phyloP scores from a whole-genome alignment of 345 rosid species.

The Linum trigynum region DNA sequence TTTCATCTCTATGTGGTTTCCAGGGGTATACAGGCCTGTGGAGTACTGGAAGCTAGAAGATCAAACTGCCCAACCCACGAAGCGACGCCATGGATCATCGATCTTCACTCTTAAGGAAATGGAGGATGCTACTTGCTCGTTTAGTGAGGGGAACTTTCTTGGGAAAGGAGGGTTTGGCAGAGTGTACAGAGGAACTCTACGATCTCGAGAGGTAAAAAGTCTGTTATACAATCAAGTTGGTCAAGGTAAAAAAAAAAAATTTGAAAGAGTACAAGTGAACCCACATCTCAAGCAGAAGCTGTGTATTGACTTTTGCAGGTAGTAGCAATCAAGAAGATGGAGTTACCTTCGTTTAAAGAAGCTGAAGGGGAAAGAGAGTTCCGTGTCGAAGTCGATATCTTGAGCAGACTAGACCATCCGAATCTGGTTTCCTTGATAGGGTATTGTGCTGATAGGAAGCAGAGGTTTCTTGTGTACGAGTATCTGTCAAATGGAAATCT shows the following conservation, averaged over 20 bases:
- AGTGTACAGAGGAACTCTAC: slow-evolving; percentile 72
- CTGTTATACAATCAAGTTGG: too few species aligned
- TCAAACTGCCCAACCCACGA: slow-evolving; percentile 35
- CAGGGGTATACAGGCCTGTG: slow-evolving; percentile 73
- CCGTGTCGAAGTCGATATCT: slow-evolving; percentile 89
- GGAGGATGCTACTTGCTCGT: slow-evolving; percentile 73
- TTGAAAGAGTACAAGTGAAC: too few species aligned
- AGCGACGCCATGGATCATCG: slow-evolving; percentile 47
- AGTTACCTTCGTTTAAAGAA: slow-evolving; percentile 67
- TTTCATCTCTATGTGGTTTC: not conserved
- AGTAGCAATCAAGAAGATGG: slow-evolving; percentile 98
- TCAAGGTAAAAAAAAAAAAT: too few species aligned
- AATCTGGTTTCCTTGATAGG: slow-evolving; percentile 87
- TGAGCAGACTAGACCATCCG: slow-evolving; percentile 95
- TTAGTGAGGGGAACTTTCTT: slow-evolving; percentile 57
- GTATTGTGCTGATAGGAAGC: slow-evolving; percentile 89
- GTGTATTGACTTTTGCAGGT: slow-evolving; percentile 40
- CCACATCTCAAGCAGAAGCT: too few species aligned
- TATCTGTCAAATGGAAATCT: slow-evolving; percentile 91
- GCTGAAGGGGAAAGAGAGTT: slow-evolving; percentile 92
- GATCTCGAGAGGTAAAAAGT: slow-evolving; percentile 67
- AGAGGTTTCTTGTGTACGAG: slow-evolving; percentile 87
- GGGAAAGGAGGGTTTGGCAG: slow-evolving; percentile 94
- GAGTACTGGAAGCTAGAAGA: slow-evolving; percentile 68
- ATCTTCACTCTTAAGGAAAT: slow-evolving; percentile 86